Conservation (phyloP, 2,329 filamentous ascomycete genomes). For the Paramyrothecium roridum region DNA sequence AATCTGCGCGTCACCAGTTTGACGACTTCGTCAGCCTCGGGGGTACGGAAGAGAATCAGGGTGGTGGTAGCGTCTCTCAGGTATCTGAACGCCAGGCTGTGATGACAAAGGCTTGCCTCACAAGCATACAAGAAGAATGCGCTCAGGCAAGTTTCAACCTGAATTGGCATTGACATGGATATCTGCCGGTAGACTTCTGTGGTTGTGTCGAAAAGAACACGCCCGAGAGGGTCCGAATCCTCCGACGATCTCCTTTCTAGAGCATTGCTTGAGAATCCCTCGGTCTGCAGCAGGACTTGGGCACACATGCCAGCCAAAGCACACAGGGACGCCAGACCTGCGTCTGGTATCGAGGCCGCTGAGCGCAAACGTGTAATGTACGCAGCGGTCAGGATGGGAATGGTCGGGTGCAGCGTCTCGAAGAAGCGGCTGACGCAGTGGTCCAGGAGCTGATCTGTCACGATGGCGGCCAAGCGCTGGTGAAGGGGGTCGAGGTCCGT, state of each 20-base stretch:
- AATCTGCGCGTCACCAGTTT: slow-evolving; percentile 28
- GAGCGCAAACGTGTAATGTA: slow-evolving; percentile 29
- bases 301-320: slow-evolving; percentile 36
- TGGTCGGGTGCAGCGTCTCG: slow-evolving; percentile 34
- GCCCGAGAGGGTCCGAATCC: slow-evolving; percentile 33
- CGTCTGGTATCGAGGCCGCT: slow-evolving; percentile 16
- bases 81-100: slow-evolving; percentile 39
- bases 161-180: slow-evolving; percentile 27
- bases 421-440: slow-evolving; percentile 38
- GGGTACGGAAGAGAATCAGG: slow-evolving; percentile 28
- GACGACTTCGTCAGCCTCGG: slow-evolving; percentile 18
- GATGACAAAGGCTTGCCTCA: slow-evolving; percentile 37
- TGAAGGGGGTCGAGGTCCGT: slow-evolving; percentile 6
- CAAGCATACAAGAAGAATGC: slow-evolving; percentile 43
- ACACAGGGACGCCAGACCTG: slow-evolving; percentile 29
- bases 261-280: slow-evolving; percentile 28
- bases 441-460: slow-evolving; percentile 29
- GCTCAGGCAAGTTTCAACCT: slow-evolving; percentile 33
- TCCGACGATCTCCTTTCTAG: slow-evolving; percentile 27
- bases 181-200: slow-evolving; percentile 29
- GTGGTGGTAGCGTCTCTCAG: slow-evolving; percentile 40
- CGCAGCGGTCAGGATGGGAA: slow-evolving; percentile 36
- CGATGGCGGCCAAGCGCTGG: slow-evolving; percentile 27
- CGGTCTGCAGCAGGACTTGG: slow-evolving; percentile 38
- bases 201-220: slow-evolving; percentile 32